phyloP scores from a whole-genome alignment of 805 yeast species.

The Phaffomyces antillensis region DNA sequence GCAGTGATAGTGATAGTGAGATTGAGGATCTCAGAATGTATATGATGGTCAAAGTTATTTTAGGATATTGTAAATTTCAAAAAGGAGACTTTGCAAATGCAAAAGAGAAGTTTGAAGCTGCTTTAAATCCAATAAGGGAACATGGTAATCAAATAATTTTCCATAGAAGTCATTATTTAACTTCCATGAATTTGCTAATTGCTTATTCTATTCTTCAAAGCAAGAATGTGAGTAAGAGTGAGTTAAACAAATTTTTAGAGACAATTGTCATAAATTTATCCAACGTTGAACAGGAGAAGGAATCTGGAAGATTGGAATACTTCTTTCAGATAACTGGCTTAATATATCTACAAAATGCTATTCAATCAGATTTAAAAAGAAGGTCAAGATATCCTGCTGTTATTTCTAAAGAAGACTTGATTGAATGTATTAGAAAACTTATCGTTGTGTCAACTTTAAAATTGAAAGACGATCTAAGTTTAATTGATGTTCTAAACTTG shows the following conservation, averaged over 20 bases:
- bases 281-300: background rate
- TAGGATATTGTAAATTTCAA: background rate
- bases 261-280: background rate
- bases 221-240: background rate
- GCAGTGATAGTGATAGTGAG: background rate
- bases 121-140: background rate
- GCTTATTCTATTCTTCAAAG: background rate
- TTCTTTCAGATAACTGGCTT: constrained; percentile 11
- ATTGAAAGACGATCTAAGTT: constrained; percentile 31
- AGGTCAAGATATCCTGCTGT: background rate
- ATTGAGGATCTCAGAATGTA: background rate
- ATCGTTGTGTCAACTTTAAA: constrained; percentile 11
- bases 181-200: background rate
- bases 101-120: background rate
- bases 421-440: constrained; percentile 12
- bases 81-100: background rate
- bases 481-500: constrained; percentile 28
- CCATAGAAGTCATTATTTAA: background rate
- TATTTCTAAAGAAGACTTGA: constrained; percentile 2
- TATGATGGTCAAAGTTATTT: background rate
- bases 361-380: background rate
- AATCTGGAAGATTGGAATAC: constrained; percentile 8
- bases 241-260: background rate
- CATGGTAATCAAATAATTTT: background rate
- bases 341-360: constrained; percentile 7